Conservation (phyloP, 805 yeast species). For the Tetrapisispora nanseiensis region DNA sequence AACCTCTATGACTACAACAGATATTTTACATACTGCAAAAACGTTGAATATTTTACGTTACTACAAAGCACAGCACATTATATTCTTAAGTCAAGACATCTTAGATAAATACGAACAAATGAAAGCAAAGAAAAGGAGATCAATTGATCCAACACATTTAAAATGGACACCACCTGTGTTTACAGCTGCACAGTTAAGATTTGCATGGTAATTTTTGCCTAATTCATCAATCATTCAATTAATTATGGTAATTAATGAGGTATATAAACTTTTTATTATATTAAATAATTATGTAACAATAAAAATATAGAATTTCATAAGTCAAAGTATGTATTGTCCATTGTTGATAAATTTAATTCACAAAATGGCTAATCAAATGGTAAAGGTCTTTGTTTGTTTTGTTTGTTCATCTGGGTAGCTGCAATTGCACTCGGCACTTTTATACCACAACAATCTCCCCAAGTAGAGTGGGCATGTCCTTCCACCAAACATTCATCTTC, state of each 20-base stretch:
- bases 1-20: constrained; percentile 94
- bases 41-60: constrained; percentile 83
- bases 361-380: constrained; percentile 56
- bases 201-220: constrained; percentile 62
- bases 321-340: too few relatives aligned
- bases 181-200: constrained; percentile 90
- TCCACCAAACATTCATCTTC: constrained; percentile 21
- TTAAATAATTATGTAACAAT: not conserved
- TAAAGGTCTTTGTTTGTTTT: constrained; percentile 32
- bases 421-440: constrained; percentile 93
- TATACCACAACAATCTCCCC: constrained; percentile 99
- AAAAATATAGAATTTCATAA: not conserved
- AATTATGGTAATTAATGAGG: not conserved
- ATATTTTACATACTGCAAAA: constrained; percentile 85
- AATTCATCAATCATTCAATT: not conserved
- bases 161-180: constrained; percentile 91
- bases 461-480: constrained; percentile 40
- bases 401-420: constrained; percentile 49
- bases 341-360: not conserved
- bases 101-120: constrained; percentile 62
- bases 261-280: not conserved
- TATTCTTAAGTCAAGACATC: constrained; percentile 76
- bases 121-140: constrained; percentile 63
- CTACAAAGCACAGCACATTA: constrained; percentile 90
- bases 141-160: constrained; percentile 60